Base-by-base conservation (phyloP, 2,329 filamentous ascomycete genomes). In the Capronia coronata region DNA sequence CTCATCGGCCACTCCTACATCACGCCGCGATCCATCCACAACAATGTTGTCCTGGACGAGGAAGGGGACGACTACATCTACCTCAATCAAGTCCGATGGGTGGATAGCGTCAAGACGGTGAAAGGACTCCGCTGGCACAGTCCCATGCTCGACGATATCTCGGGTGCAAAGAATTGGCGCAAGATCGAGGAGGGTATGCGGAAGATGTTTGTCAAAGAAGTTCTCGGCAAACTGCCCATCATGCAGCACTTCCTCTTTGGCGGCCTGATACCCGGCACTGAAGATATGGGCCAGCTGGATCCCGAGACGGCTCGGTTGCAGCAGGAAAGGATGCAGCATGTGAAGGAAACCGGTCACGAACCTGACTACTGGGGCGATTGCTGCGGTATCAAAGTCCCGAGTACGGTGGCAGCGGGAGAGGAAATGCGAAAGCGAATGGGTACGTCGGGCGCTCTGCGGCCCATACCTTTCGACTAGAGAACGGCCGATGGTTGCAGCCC, bases 161-260 rank as follows among this genome's bases (percentile, higher is more conserved):
- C 86, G 2, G 83, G 87, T 1, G 86, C 91, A 13, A 90, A 87
- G 66, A 86, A 77, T 32, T 98, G 93, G 93, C 72, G 69, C 57
- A 98, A 98, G 74, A 86, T 98, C 43, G 90, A 97, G 66, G 84
- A 77, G 21, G 93, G 93, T 5, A 97, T 98, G 94, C 79, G 87
- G 53, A 86, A 88, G 59, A 98, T 98, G 94, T 97, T 97, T 64
- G 77, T 91, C 44, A 86, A 84, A 34, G 93, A 98, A 68, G 91
- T 98, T 1, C 69, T 98, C 44, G 83, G 86, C 25, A 98, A 98
- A 68, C 67, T 98, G 48, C 93, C 93, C 1, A 91, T 98, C 37
- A 97, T 97, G 89, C 93, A 98, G 70, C 94, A 98, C 67, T 98
- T 98, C 61, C 64, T 98, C 47, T 98, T 98, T 63, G 93, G 93